phyloP scores from a whole-genome alignment of 164 flowering plant species.

The Tetrastigma voinierianum region DNA sequence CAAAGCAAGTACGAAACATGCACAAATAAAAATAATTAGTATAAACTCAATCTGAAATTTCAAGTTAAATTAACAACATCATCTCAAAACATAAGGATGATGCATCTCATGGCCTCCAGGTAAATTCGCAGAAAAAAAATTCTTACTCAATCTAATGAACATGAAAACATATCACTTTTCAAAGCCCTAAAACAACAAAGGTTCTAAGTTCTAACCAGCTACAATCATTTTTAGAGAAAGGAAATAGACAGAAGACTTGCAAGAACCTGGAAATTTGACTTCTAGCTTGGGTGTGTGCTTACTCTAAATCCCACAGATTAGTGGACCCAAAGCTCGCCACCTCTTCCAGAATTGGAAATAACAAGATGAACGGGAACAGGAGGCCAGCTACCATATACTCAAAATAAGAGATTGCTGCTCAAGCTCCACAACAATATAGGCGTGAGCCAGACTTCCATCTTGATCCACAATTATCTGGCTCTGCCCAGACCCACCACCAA shows the following conservation, averaged over 20 bases:
- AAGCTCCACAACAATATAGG: slow-evolving; percentile 28
- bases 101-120: background rate
- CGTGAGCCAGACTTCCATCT: slow-evolving; percentile 16
- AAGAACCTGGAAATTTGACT: background rate
- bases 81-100: background rate
- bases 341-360: slow-evolving; percentile 25
- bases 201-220: background rate
- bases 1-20: background rate
- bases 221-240: background rate
- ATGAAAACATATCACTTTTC: background rate
- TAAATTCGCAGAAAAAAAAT: background rate
- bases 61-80: too few species aligned
- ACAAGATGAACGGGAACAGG: slow-evolving; percentile 28
- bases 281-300: slow-evolving; percentile 19
- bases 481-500: slow-evolving; percentile 9
- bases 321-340: slow-evolving; percentile 13
- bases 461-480: background rate
- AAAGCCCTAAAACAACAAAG: background rate
- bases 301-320: background rate
- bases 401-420: slow-evolving; percentile 22
- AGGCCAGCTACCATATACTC: slow-evolving; percentile 20
- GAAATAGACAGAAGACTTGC: background rate
- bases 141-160: background rate
- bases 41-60: too few species aligned
- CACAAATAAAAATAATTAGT: too few species aligned